A percentile compares a stretch with the other conserved stretches of the same genome.
Conservation (phyloP, 2,329 filamentous ascomycete species). For the Penicillium griseofulvum region DNA sequence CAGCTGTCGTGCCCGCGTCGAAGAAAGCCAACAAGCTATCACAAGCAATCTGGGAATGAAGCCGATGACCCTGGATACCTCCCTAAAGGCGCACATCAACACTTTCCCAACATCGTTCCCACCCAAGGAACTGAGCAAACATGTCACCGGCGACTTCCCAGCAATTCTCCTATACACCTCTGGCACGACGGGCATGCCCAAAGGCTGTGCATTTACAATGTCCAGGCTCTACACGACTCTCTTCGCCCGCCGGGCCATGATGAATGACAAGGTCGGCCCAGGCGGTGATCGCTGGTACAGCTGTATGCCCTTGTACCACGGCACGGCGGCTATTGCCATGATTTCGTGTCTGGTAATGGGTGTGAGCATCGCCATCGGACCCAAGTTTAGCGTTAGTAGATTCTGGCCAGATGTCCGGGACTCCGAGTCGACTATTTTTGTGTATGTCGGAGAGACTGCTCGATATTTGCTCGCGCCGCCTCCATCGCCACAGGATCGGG, state of each 20-base stretch:
- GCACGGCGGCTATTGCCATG: constrained; percentile 64
- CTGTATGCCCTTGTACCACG: constrained; percentile 77
- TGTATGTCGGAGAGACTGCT: constrained; percentile 76
- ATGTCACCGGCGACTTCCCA: constrained; percentile 54
- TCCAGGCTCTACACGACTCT: constrained; percentile 45
- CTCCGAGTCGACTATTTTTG: constrained; percentile 66
- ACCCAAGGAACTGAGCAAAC: constrained; percentile 54
- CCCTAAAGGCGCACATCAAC: constrained; percentile 49
- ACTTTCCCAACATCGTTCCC: constrained; percentile 52
- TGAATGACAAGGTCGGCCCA: constrained; percentile 29
- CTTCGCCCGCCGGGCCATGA: constrained; percentile 32
- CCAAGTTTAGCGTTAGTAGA: constrained; percentile 61
- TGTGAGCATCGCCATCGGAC: constrained; percentile 41
- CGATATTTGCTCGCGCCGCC: constrained; percentile 70
- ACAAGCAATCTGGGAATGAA: constrained; percentile 58
- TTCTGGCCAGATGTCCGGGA: constrained; percentile 73
- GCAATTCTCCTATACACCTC: constrained; percentile 70
- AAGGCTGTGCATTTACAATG: constrained; percentile 63
- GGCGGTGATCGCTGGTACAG: constrained; percentile 65
- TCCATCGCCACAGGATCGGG: constrained; percentile 44
- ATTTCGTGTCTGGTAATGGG: constrained; percentile 57
- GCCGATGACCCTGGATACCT: constrained; percentile 53
- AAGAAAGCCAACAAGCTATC: constrained; percentile 49
- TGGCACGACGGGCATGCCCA: constrained; percentile 73
- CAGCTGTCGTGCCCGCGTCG: constrained; percentile 56